Conservation (phyloP, 306 rosid species). For the Castanopsis chinensis region DNA sequence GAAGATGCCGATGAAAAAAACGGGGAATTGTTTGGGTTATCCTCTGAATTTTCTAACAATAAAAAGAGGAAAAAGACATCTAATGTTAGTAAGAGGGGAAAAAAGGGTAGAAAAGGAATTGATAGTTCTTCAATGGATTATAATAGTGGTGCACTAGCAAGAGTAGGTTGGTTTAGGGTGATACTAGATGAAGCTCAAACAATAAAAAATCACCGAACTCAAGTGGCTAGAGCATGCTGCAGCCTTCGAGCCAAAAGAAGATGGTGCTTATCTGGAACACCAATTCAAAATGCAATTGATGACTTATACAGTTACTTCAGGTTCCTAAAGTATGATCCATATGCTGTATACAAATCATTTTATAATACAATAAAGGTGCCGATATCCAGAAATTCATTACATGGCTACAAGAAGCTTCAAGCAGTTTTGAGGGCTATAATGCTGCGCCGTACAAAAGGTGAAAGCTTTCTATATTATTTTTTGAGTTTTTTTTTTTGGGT, state of each 20-base stretch:
- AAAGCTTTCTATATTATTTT: constrained; percentile 5
- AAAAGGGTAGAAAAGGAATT: constrained; percentile 68
- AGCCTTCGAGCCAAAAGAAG: constrained; percentile 95
- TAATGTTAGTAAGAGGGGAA: constrained; percentile 55
- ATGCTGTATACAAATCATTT: constrained; percentile 85
- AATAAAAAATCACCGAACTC: constrained; percentile 98
- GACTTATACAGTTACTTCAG: constrained; percentile 96
- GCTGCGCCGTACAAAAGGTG: constrained; percentile 99
- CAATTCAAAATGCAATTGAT: constrained; percentile 90
- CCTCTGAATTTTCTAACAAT: constrained; percentile 55
- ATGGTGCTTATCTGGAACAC: constrained; percentile 99
- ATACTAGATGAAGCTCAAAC: constrained; percentile 98
- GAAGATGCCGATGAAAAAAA: constrained; percentile 73
- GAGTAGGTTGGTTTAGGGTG: constrained; percentile 93
- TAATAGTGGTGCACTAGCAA: constrained; percentile 78
- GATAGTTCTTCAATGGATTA: constrained; percentile 54
- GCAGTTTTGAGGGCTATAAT: constrained; percentile 97
- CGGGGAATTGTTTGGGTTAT: constrained; percentile 64
- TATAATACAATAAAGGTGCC: constrained; percentile 82
- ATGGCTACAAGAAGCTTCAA: constrained; percentile 98
- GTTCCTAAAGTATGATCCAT: constrained; percentile 93
- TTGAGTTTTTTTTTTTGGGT: background rate
- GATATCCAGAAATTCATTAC: constrained; percentile 75
- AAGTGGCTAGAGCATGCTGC: constrained; percentile 98
- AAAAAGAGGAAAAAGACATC: constrained; percentile 71